These are phyloP conservation scores for Exophiala dermatitidis DNA, from an alignment of 2,329 filamentous ascomycete species.

Conservation along the genomic window DNA sequence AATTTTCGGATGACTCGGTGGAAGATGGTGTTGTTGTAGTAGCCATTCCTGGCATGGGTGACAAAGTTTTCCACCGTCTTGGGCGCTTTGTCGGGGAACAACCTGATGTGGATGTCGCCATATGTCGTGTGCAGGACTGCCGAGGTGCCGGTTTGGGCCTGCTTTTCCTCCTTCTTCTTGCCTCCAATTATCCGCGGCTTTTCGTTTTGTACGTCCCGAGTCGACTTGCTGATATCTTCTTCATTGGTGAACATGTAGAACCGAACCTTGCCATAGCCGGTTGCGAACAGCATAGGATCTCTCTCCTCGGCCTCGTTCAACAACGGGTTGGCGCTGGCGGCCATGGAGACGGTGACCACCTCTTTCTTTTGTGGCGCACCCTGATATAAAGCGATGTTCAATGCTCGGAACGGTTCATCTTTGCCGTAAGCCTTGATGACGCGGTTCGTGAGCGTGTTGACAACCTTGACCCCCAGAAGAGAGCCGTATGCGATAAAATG, in stretches of 20 bases:
- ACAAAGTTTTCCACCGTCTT: slow-evolving; percentile 97
- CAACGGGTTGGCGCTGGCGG: slow-evolving; percentile 85
- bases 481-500: slow-evolving; percentile 94
- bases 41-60: slow-evolving; percentile 78
- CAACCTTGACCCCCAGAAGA: slow-evolving; percentile 83
- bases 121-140: slow-evolving; percentile 87
- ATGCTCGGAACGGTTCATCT: slow-evolving; percentile 77
- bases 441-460: slow-evolving; percentile 92
- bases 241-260: slow-evolving; percentile 99
- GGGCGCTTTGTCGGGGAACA: slow-evolving; percentile 88
- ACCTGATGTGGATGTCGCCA: slow-evolving; percentile 85
- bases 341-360: slow-evolving; percentile 92
- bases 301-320: slow-evolving; percentile 84
- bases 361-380: slow-evolving; percentile 92
- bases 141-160: slow-evolving; percentile 64
- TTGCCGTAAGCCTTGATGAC: slow-evolving; percentile 84
- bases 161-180: slow-evolving; percentile 48
- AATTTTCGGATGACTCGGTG: slow-evolving; percentile 96
- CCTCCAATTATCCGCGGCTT: slow-evolving; percentile 63
- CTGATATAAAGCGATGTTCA: slow-evolving; percentile 84
- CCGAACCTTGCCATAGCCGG: slow-evolving; percentile 76
- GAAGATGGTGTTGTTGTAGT: slow-evolving; percentile 97
- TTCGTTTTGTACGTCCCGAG: slow-evolving; percentile 90
- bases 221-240: slow-evolving; percentile 70
- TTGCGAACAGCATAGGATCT: slow-evolving; percentile 81